Conservation (phyloP, 495 filamentous ascomycete species). For the Aspergillus biplanus region DNA sequence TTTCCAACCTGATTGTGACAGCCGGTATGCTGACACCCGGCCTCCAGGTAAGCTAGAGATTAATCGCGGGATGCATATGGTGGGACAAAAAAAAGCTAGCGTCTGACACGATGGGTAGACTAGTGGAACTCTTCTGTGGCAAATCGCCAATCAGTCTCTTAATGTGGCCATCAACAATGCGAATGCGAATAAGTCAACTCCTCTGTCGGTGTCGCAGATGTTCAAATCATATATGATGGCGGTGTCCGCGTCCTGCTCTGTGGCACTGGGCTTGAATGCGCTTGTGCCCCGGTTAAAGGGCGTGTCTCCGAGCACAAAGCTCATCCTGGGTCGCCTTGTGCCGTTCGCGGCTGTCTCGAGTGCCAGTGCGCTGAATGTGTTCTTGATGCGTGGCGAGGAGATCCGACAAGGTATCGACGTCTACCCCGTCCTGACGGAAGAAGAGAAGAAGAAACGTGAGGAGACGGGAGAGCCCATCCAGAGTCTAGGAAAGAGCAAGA, state of each 20-base stretch:
- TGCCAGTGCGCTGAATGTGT: conserved; percentile 90
- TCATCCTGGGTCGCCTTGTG: conserved; percentile 79
- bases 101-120: conserved; percentile 54
- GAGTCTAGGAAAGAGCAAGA: conserved; percentile 81
- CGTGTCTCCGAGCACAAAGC: conserved; percentile 70
- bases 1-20: conserved; percentile 95
- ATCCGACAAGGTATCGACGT: conserved; percentile 93
- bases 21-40: conserved; percentile 96
- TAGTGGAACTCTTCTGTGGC: conserved; percentile 88
- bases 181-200: conserved; percentile 96
- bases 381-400: conserved; percentile 96
- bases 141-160: conserved; percentile 94
- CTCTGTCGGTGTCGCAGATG: conserved; percentile 77
- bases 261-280: conserved; percentile 89
- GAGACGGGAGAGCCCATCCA: conserved; percentile 62
- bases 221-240: conserved; percentile 89
- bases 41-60: conserved; percentile 27
- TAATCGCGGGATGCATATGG: neutral
- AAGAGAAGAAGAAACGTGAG: conserved; percentile 49
- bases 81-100: neutral
- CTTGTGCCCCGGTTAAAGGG: conserved; percentile 83
- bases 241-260: conserved; percentile 88
- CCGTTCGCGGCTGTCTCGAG: conserved; percentile 94
- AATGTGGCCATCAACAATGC: conserved; percentile 97
- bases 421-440: conserved; percentile 67